phyloP scores from a whole-genome alignment of 2,329 filamentous ascomycete genomes.

The Pleurostoma richardsiae region DNA sequence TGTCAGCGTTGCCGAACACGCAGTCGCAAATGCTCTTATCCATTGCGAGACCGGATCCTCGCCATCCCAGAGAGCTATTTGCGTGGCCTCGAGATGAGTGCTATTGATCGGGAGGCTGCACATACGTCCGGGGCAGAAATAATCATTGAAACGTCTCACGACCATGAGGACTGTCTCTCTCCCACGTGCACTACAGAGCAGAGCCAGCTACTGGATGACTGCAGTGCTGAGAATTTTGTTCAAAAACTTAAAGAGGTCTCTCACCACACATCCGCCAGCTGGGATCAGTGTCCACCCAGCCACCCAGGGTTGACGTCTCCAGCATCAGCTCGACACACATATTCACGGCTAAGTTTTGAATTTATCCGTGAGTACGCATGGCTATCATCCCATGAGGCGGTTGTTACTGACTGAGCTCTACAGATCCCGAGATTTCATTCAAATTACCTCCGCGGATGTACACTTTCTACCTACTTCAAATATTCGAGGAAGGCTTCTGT shows the following conservation, averaged over 20 bases:
- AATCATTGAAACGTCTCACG: background rate
- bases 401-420: background rate
- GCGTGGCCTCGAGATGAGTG: conserved; percentile 6
- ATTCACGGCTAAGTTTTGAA: conserved; percentile 11
- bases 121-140: background rate
- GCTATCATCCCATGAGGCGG: no score
- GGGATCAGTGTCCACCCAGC: background rate
- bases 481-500: conserved; percentile 12
- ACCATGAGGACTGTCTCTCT: background rate
- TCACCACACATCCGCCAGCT: background rate
- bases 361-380: conserved; percentile 7
- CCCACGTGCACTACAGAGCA: background rate
- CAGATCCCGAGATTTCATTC: conserved; percentile 9
- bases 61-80: conserved; percentile 11
- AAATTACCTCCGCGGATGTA: conserved; percentile 10
- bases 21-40: conserved; percentile 6
- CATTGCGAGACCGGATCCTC: conserved; percentile 7
- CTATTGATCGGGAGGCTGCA: background rate
- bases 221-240: conserved; percentile 10
- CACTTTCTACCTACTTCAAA: conserved; percentile 8
- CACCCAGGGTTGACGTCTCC: background rate
- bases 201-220: conserved; percentile 7
- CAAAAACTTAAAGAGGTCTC: conserved; percentile 8
- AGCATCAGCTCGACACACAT: conserved; percentile 6
- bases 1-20: conserved; percentile 5